Evolutionary conservation across 139 green algal genomes (phyloP).

Genomic region (Picochlorum costavermella): DNA sequence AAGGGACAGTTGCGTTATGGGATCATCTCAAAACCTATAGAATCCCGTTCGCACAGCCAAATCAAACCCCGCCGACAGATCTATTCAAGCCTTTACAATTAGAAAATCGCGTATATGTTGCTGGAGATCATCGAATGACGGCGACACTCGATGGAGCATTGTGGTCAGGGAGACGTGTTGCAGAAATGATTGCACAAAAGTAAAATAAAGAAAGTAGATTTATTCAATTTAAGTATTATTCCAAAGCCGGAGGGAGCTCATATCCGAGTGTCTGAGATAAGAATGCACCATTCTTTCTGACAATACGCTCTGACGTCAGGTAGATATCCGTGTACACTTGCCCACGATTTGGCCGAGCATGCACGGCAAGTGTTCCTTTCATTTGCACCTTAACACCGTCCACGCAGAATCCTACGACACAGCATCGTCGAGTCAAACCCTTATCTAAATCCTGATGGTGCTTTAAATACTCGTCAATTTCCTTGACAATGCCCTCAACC

Average conservation of each 20-base stretch:
- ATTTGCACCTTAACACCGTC: neutral
- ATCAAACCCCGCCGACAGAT: constrained; percentile 72
- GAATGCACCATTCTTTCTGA: constrained; percentile 12
- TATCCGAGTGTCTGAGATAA: neutral
- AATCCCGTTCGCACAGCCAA: constrained; percentile 91
- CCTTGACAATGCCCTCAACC: neutral
- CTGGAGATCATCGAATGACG: constrained; percentile 80
- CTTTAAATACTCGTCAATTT: constrained; percentile 6
- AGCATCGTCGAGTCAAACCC: neutral
- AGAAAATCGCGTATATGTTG: constrained; percentile 60
- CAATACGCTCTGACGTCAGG: constrained; percentile 10
- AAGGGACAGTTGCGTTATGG: constrained; percentile 40
- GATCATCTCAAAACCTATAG: constrained; percentile 79
- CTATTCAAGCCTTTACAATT: constrained; percentile 54
- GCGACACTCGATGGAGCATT: constrained; percentile 88
- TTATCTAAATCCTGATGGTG: constrained; percentile 1
- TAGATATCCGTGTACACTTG: constrained; percentile 15
- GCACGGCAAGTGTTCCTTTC: constrained; percentile 13
- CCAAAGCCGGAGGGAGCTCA: constrained; percentile 9
- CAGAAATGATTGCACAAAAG: constrained; percentile 55
- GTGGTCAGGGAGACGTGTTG: constrained; percentile 57
- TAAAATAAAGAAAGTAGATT: neutral
- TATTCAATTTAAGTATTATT: neutral
- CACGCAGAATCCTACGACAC: neutral
- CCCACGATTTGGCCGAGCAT: neutral